Evolutionary conservation across 2,329 filamentous ascomycete genomes (phyloP).

Genomic region (Stachybotrys echinatus): DNA sequence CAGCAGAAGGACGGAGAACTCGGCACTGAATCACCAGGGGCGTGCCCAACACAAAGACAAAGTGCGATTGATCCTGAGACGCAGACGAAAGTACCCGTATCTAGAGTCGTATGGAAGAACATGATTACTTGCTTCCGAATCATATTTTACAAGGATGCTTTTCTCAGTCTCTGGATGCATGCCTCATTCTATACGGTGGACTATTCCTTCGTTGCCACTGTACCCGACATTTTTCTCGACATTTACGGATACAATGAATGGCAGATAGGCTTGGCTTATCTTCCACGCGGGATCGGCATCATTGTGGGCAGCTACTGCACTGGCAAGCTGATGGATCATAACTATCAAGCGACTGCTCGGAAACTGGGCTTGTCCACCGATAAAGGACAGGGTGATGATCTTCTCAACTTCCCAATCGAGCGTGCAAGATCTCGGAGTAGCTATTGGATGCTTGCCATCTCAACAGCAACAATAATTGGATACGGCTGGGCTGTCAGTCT

Average conservation of each 20-base stretch:
- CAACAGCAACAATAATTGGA: neutral
- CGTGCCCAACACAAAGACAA: neutral
- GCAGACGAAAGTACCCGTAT: neutral
- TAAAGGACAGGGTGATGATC: neutral
- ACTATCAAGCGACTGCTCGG: neutral
- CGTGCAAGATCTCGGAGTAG: neutral
- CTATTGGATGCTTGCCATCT: neutral
- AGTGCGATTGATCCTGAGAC: neutral
- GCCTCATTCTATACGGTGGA: neutral
- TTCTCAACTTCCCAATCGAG: neutral
- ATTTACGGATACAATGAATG: neutral
- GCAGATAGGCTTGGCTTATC: neutral
- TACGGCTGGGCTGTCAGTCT: neutral
- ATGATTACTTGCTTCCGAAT: neutral
- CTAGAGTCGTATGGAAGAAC: neutral
- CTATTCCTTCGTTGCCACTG: neutral
- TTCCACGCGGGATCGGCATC: neutral
- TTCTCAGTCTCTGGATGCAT: neutral
- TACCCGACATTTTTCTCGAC: neutral
- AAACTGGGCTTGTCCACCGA: neutral
- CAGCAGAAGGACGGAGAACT: neutral
- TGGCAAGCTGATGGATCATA: neutral
- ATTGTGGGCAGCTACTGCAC: neutral
- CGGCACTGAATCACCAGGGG: neutral
- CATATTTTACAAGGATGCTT: neutral